Evolutionary conservation across 495 filamentous ascomycete genomes (phyloP).

Genomic region (Trichoderma orchidacearum): DNA sequence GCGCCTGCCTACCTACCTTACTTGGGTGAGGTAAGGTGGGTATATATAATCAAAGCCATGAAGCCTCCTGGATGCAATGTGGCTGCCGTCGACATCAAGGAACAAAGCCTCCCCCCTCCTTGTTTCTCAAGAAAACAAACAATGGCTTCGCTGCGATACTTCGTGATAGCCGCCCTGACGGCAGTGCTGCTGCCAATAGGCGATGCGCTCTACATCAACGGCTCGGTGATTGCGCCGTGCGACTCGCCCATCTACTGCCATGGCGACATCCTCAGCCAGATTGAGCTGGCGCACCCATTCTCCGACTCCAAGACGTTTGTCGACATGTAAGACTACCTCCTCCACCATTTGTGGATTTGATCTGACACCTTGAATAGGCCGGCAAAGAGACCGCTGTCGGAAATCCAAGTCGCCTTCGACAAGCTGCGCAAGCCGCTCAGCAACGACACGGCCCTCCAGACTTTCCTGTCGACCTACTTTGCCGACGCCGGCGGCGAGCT

Average conservation of each 20-base stretch:
- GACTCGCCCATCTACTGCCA: slow-evolving; percentile 36
- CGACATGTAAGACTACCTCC: slow-evolving; percentile 33
- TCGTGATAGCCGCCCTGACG: slow-evolving; percentile 11
- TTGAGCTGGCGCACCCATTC: slow-evolving; percentile 34
- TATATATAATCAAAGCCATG: too few species aligned
- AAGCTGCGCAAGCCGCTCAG: slow-evolving; percentile 27
- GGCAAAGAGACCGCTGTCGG: slow-evolving; percentile 26
- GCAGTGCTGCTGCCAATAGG: slow-evolving; percentile 7
- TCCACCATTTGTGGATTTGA: too few species aligned
- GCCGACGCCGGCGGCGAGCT: slow-evolving; percentile 32
- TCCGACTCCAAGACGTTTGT: slow-evolving; percentile 38
- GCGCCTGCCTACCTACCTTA: too few species aligned
- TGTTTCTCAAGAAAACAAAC: neutral
- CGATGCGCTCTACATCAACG: slow-evolving; percentile 28
- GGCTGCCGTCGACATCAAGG: too few species aligned
- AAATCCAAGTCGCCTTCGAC: slow-evolving; percentile 29
- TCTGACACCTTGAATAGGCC: too few species aligned
- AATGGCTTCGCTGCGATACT: neutral
- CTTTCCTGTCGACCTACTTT: slow-evolving; percentile 30
- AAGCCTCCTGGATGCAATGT: too few species aligned
- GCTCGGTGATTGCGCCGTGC: slow-evolving; percentile 30
- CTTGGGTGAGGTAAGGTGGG: too few species aligned
- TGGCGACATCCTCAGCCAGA: slow-evolving; percentile 30
- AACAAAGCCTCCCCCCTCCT: too few species aligned
- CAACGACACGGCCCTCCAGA: slow-evolving; percentile 33